Evolutionary conservation across 768 basidiomycete genomes (phyloP).

Genomic region (Lentinula sp.): DNA sequence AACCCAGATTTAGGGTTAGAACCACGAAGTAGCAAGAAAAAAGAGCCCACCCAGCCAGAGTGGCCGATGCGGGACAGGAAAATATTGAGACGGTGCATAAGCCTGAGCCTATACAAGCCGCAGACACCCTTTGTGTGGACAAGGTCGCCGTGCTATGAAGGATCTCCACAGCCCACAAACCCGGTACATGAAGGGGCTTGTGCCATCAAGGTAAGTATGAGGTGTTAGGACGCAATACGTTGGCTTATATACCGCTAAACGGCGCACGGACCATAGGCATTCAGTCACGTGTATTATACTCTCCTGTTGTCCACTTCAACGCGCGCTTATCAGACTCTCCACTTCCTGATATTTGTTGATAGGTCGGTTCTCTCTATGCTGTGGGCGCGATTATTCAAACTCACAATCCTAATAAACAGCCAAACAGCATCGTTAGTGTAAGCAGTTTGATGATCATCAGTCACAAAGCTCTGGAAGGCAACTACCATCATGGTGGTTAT

Average conservation of each 20-base stretch:
- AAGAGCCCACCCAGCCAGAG: slow-evolving; percentile 8
- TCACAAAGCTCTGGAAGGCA: not conserved
- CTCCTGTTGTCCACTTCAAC: not conserved
- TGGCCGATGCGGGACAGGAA: slow-evolving; percentile 6
- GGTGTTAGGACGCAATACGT: not conserved
- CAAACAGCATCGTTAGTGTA: no score
- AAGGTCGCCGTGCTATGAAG: slow-evolving; percentile 7
- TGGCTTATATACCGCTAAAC: not conserved
- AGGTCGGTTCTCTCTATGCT: no score
- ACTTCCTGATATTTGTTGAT: no score
- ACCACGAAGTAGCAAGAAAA: not conserved
- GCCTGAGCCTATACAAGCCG: slow-evolving; percentile 8
- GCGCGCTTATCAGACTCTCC: not conserved
- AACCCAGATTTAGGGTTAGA: not conserved
- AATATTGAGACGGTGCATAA: slow-evolving; percentile 8
- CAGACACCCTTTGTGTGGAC: slow-evolving; percentile 3
- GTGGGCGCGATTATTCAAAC: no score
- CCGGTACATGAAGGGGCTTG: slow-evolving; percentile 6
- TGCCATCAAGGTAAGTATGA: slow-evolving; percentile 10
- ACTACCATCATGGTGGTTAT: not conserved
- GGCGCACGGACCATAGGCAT: not conserved
- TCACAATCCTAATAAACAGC: no score
- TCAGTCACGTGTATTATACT: not conserved
- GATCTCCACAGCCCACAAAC: slow-evolving; percentile 6
- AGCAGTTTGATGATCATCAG: not conserved